A percentile compares a stretch with the other conserved stretches of the same genome.
phyloP scores from a whole-genome alignment of 106 monocot species.

The Agapanthus africanus region DNA sequence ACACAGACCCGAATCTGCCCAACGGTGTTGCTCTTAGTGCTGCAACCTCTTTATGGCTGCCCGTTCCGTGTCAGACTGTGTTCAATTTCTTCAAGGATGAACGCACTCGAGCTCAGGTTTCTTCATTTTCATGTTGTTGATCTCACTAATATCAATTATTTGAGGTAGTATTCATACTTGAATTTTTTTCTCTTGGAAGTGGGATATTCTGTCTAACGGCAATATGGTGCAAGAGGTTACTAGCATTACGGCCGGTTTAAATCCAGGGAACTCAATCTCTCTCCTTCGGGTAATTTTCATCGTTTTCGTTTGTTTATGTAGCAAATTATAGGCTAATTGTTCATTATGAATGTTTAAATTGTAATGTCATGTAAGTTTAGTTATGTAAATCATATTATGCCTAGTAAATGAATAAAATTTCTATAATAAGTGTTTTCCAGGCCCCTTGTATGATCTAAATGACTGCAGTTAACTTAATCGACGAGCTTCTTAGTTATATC shows the following conservation, averaged over 20 bases:
- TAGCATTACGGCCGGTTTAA: constrained; percentile 26
- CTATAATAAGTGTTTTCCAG: too few species aligned
- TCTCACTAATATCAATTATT: background rate
- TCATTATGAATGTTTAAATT: too few species aligned
- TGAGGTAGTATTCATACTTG: background rate
- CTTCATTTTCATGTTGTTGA: background rate
- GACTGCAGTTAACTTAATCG: too few species aligned
- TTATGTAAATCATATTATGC: too few species aligned
- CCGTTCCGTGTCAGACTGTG: constrained; percentile 34
- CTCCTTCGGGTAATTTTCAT: constrained; percentile 39
- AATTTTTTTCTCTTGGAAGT: constrained; percentile 28
- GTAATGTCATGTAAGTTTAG: background rate
- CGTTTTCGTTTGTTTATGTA: too few species aligned
- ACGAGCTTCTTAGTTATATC: too few species aligned
- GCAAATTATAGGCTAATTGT: too few species aligned
- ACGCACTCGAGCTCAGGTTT: constrained; percentile 41
- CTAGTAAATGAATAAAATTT: too few species aligned
- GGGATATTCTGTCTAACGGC: constrained; percentile 70
- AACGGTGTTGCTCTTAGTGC: constrained; percentile 73
- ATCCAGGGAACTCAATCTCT: constrained; percentile 34
- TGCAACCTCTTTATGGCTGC: constrained; percentile 75
- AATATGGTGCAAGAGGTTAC: constrained; percentile 51
- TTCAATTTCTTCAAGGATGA: constrained; percentile 59
- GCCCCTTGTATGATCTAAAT: too few species aligned
- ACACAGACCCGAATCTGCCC: constrained; percentile 30